phyloP scores from a whole-genome alignment of 2,329 filamentous ascomycete genomes.

The Fusarium mangiferae region DNA sequence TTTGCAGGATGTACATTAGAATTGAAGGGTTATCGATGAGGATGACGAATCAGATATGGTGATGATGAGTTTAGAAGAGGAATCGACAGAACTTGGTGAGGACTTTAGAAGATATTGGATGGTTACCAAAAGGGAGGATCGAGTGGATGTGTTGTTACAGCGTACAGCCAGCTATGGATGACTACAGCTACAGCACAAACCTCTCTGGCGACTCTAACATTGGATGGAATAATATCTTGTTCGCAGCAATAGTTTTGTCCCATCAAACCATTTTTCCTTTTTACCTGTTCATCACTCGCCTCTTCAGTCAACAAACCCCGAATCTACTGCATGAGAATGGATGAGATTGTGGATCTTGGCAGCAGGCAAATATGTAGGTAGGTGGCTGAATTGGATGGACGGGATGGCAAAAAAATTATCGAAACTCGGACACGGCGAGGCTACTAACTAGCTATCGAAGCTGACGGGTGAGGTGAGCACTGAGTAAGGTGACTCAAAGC shows the following conservation, averaged over 20 bases:
- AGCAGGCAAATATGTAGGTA: conserved; percentile 4
- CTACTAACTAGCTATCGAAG: neutral
- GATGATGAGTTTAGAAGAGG: conserved; percentile 5
- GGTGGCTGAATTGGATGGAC: conserved; percentile 6
- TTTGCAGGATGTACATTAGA: neutral
- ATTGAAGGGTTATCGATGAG: neutral
- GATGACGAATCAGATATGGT: neutral
- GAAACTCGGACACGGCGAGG: conserved; percentile 23
- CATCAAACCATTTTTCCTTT: conserved; percentile 17
- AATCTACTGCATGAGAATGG: conserved; percentile 26
- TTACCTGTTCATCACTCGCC: conserved; percentile 19
- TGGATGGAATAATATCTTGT: neutral
- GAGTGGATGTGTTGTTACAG: conserved; percentile 2
- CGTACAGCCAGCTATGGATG: neutral
- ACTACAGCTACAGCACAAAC: neutral
- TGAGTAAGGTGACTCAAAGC: conserved; percentile 24
- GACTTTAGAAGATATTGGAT: neutral
- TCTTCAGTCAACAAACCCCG: conserved; percentile 4
- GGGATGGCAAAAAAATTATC: conserved; percentile 20
- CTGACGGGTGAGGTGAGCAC: conserved; percentile 14
- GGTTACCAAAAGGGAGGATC: conserved; percentile 12
- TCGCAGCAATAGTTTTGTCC: neutral
- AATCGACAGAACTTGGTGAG: neutral
- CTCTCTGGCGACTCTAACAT: neutral
- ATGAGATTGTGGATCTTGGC: conserved; percentile 6